A percentile compares a stretch with the other conserved stretches of the same genome.
These are phyloP conservation scores for Phytophthora gonapodyides DNA, from an alignment of 352 stramenopile species.

Conservation along the genomic window DNA sequence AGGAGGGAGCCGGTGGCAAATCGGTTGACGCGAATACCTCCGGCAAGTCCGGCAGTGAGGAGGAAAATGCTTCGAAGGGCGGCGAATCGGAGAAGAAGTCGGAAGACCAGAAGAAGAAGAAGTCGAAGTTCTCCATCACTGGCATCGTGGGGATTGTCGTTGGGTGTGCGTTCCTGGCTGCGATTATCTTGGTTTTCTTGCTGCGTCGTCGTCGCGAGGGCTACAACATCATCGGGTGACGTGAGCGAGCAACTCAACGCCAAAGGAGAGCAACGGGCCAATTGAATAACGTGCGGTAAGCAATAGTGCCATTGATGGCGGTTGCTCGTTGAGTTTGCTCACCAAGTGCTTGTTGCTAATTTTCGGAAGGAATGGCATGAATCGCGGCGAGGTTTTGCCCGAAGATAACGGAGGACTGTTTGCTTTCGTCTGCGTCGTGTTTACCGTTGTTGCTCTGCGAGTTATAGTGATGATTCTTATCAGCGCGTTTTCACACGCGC, in stretches of 20 bases:
- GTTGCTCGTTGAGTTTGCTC: neutral
- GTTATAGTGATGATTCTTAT: slow-evolving; percentile 13
- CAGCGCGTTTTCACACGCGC: too few species aligned
- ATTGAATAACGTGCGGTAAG: slow-evolving; percentile 12
- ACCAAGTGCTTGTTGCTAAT: slow-evolving; percentile 1
- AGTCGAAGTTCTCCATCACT: slow-evolving; percentile 39
- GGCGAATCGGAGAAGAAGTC: slow-evolving; percentile 9
- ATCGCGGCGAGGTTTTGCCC: neutral
- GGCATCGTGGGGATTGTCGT: slow-evolving; percentile 55
- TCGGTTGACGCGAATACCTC: slow-evolving; percentile 33
- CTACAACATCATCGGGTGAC: slow-evolving; percentile 56
- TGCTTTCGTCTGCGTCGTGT: slow-evolving; percentile 16
- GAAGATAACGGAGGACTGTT: slow-evolving; percentile 11
- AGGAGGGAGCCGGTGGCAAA: slow-evolving; percentile 23
- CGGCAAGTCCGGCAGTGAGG: slow-evolving; percentile 25
- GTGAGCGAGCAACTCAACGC: neutral
- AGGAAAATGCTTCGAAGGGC: slow-evolving; percentile 10
- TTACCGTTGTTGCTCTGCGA: slow-evolving; percentile 7
- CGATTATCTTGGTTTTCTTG: slow-evolving; percentile 48
- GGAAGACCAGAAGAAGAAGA: slow-evolving; percentile 20
- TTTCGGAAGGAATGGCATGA: slow-evolving; percentile 13
- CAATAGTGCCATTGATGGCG: slow-evolving; percentile 2
- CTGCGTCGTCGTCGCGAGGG: slow-evolving; percentile 43
- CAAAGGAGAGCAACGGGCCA: slow-evolving; percentile 6
- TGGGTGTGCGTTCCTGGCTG: slow-evolving; percentile 45